A percentile compares a stretch with the other conserved stretches of the same genome.
Evolutionary conservation across 768 basidiomycete genomes (phyloP).

Genomic region (Tulasnella sp.): DNA sequence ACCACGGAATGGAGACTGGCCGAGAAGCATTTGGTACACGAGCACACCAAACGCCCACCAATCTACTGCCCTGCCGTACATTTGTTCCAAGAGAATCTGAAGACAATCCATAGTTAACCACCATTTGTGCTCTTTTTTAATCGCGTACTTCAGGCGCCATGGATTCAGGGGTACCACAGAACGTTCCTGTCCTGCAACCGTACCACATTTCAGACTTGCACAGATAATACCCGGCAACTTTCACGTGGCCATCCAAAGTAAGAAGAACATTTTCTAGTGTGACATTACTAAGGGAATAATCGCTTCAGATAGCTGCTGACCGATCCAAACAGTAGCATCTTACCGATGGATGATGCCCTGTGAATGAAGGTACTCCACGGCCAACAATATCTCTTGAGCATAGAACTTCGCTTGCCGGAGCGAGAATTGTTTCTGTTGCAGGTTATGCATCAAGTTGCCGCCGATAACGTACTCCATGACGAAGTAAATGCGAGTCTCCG

Average conservation of each 20-base stretch:
- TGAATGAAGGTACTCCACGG: conserved; percentile 95
- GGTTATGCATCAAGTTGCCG: conserved; percentile 98
- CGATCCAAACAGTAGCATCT: conserved; percentile 40
- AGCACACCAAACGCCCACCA: conserved; percentile 99
- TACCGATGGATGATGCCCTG: conserved; percentile 99
- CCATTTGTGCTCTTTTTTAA: neutral
- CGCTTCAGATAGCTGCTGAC: neutral
- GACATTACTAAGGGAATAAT: conserved; percentile 66
- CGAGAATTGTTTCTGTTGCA: conserved; percentile 98
- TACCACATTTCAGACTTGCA: conserved; percentile 99
- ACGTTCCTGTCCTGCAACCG: conserved; percentile 94
- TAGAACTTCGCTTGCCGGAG: conserved; percentile 99
- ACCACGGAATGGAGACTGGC: conserved; percentile 98
- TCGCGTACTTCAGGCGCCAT: conserved; percentile 94
- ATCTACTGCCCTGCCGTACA: conserved; percentile 97
- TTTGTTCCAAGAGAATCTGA: conserved; percentile 97
- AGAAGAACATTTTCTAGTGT: conserved; percentile 98
- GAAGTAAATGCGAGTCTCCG: conserved; percentile 98
- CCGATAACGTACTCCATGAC: conserved; percentile 99
- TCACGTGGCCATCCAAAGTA: conserved; percentile 96
- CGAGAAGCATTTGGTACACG: conserved; percentile 98
- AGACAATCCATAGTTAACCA: conserved; percentile 20
- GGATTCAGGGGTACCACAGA: conserved; percentile 99
- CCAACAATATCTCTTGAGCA: conserved; percentile 93
- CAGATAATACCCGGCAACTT: conserved; percentile 97